Evolutionary conservation across 345 rosid genomes (phyloP).

Genomic region (Eutrema yunnanense): DNA sequence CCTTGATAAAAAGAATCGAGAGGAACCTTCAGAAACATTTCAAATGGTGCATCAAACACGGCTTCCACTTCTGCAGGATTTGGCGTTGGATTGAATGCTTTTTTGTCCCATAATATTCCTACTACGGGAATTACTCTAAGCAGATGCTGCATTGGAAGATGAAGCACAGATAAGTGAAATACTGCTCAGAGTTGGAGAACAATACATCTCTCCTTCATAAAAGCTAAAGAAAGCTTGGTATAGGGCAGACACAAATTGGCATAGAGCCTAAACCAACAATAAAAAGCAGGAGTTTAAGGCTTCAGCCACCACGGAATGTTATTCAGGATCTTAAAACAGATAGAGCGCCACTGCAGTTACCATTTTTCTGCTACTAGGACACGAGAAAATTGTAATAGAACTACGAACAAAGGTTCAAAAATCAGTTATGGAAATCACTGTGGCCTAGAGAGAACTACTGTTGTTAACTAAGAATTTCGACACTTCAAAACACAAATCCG

Average conservation of each 20-base stretch:
- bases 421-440: background rate
- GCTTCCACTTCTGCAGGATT: conserved; percentile 79
- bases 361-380: background rate
- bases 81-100: conserved; percentile 55
- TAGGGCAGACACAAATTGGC: background rate
- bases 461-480: background rate
- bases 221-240: background rate
- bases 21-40: conserved; percentile 70
- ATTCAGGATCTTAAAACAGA: background rate
- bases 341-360: background rate
- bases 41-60: conserved; percentile 73
- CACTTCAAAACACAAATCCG: background rate
- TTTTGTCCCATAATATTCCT: conserved; percentile 50
- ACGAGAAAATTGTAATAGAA: background rate
- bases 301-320: background rate
- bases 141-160: conserved; percentile 58
- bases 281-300: background rate
- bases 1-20: background rate
- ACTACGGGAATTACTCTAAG: conserved; percentile 72
- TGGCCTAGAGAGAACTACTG: background rate
- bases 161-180: background rate
- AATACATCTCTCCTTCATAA: background rate
- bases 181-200: background rate
- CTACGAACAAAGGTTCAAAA: background rate
- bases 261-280: background rate